phyloP scores from a whole-genome alignment of 129 eudicot genomes.

The Mikania micrantha region DNA sequence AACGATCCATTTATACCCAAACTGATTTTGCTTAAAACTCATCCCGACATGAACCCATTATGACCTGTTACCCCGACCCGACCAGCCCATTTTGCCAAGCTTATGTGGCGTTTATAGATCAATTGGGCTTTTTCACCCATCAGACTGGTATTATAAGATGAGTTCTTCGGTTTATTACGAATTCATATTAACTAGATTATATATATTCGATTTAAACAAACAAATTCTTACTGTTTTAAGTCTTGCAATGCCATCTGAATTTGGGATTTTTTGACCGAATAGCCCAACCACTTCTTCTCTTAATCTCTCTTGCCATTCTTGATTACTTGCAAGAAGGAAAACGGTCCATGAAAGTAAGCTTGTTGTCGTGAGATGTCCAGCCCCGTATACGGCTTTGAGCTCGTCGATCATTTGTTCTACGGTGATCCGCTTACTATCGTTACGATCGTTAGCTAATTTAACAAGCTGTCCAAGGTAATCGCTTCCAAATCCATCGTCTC shows the following conservation, averaged over 20 bases:
- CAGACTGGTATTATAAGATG: too few species aligned
- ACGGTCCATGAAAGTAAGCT: conserved; percentile 40
- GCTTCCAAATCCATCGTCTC: conserved; percentile 28
- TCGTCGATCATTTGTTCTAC: conserved; percentile 48
- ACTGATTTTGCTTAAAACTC: too few species aligned
- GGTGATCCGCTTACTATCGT: conserved; percentile 26
- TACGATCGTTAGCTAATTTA: conserved; percentile 26
- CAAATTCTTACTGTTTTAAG: conserved; percentile 39
- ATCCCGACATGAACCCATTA: too few species aligned
- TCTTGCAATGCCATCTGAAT: conserved; percentile 44
- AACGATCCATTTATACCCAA: too few species aligned
- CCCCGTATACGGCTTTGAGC: conserved; percentile 40
- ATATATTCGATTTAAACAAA: not conserved
- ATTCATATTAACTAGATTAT: not conserved
- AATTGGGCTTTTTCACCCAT: too few species aligned
- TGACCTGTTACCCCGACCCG: too few species aligned
- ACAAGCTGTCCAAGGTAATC: conserved; percentile 55
- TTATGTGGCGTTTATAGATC: too few species aligned
- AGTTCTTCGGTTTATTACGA: too few species aligned
- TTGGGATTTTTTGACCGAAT: conserved; percentile 32
- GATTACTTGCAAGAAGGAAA: conserved; percentile 39
- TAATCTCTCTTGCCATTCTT: conserved; percentile 52
- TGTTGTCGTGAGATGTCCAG: conserved; percentile 54
- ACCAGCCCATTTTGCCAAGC: too few species aligned
- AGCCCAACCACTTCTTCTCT: conserved; percentile 38